Percentiles rank a stretch among this genome's conserved stretches.
Conservation (phyloP, 805 yeast genomes). For the Cyberlindnera galapagoensis region DNA sequence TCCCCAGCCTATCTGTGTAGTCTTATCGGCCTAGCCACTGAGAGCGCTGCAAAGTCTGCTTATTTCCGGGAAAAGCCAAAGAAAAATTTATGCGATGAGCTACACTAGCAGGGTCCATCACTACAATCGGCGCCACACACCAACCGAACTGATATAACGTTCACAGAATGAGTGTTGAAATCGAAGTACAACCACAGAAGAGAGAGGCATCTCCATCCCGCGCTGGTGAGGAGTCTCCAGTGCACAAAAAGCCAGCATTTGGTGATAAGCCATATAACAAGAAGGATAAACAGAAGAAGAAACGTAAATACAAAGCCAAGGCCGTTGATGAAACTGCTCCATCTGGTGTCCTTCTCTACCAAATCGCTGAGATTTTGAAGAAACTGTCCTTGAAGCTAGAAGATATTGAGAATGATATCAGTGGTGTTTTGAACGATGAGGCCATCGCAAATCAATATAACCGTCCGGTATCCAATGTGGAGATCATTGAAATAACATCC, state of each 20-base stretch:
- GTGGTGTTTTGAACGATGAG: slow-evolving; percentile 53
- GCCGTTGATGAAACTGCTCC: slow-evolving; percentile 73
- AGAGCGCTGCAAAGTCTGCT: slow-evolving; percentile 1
- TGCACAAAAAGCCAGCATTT: slow-evolving; percentile 5
- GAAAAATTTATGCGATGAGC: slow-evolving; percentile 9
- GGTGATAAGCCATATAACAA: slow-evolving; percentile 1
- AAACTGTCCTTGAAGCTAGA: slow-evolving; percentile 35
- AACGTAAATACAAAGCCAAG: slow-evolving; percentile 53
- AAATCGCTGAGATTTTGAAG: slow-evolving; percentile 54
- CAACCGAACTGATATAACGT: too few species aligned
- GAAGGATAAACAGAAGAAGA: slow-evolving; percentile 14
- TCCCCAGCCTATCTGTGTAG: background rate
- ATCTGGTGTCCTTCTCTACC: slow-evolving; percentile 68
- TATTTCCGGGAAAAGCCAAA: background rate
- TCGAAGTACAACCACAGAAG: slow-evolving; percentile 1
- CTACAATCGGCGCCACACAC: too few species aligned
- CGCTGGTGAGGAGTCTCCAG: background rate
- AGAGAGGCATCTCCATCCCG: slow-evolving; percentile 12
- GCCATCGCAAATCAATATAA: slow-evolving; percentile 43
- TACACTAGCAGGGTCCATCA: background rate
- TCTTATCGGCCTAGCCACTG: slow-evolving; percentile 1
- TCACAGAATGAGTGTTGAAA: too few species aligned
- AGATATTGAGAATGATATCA: slow-evolving; percentile 60
- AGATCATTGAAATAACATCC: slow-evolving; percentile 54
- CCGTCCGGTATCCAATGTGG: slow-evolving; percentile 50